Conservation (phyloP, 352 stramenopile species). For the Phytophthora cryptogea region DNA sequence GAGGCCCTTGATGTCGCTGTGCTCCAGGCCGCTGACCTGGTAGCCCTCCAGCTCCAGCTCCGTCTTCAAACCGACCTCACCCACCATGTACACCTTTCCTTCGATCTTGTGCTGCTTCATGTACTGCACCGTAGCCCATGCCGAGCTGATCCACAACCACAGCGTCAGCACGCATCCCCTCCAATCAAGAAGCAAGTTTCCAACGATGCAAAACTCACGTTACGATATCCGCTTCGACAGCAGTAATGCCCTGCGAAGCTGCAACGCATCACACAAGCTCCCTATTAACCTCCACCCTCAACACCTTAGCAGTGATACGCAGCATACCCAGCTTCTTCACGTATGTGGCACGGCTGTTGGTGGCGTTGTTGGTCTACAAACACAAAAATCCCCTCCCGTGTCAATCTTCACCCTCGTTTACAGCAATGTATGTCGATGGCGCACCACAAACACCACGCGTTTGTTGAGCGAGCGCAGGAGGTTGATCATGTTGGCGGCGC, state of each 20-base stretch:
- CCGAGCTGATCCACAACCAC: conserved; percentile 46
- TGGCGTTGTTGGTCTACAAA: conserved; percentile 84
- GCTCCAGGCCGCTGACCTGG: conserved; percentile 65
- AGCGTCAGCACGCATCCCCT: conserved; percentile 3
- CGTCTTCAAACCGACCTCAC: conserved; percentile 67
- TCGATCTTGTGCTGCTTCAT: conserved; percentile 78
- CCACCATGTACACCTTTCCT: conserved; percentile 87
- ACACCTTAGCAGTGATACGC: neutral
- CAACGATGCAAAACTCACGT: conserved; percentile 50
- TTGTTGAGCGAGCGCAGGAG: conserved; percentile 79
- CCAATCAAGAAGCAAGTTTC: neutral
- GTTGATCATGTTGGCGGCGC: conserved; percentile 64
- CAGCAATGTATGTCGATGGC: neutral
- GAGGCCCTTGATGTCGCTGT: conserved; percentile 75
- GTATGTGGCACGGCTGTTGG: conserved; percentile 79
- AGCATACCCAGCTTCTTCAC: conserved; percentile 82
- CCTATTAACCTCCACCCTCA: neutral
- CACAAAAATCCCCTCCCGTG: neutral
- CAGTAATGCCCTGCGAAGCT: conserved; percentile 80
- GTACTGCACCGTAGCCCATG: conserved; percentile 81
- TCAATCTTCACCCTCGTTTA: conserved; percentile 6
- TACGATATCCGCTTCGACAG: conserved; percentile 75
- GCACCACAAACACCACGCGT: conserved; percentile 84
- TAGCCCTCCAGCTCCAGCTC: conserved; percentile 74
- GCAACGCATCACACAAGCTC: conserved; percentile 5